A percentile compares a stretch with the other conserved stretches of the same genome.
These are phyloP conservation scores for Tricholoma bakamatsutake DNA, from an alignment of 768 basidiomycete species.

Conservation along the genomic window DNA sequence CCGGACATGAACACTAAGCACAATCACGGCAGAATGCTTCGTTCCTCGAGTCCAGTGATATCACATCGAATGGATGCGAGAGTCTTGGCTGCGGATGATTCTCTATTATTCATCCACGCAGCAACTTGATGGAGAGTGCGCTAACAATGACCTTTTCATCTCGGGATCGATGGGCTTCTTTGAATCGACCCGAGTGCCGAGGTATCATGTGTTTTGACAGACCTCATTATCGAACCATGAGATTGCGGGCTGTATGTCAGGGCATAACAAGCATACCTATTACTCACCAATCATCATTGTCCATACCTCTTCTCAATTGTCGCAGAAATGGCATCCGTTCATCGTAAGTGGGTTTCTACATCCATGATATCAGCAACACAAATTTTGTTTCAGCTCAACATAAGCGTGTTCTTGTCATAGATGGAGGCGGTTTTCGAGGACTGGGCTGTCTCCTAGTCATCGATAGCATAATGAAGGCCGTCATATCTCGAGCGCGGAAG, in stretches of 20 bases:
- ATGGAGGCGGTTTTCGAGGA: conserved; percentile 13
- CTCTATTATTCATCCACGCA: too few relatives aligned
- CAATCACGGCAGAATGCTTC: too few relatives aligned
- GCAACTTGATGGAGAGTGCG: too few relatives aligned
- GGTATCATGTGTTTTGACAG: background rate
- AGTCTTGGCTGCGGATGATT: too few relatives aligned
- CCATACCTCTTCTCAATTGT: background rate
- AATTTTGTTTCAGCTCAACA: background rate
- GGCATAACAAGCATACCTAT: background rate
- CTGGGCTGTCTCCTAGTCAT: conserved; percentile 19
- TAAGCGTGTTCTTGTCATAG: conserved; percentile 16
- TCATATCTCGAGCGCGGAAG: conserved; percentile 12
- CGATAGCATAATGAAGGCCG: conserved; percentile 17
- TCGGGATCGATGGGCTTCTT: too few relatives aligned
- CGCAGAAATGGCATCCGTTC: background rate
- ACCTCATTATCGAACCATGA: background rate
- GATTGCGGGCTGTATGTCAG: background rate
- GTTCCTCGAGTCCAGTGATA: too few relatives aligned
- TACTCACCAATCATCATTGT: background rate
- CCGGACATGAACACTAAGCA: too few relatives aligned
- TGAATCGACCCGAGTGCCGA: too few relatives aligned
- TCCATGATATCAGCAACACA: background rate
- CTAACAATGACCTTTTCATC: too few relatives aligned
- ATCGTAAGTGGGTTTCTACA: background rate
- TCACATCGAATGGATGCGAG: too few relatives aligned